Evolutionary conservation across 2,329 filamentous ascomycete species (phyloP).

Genomic region (Spiromastix sp.): DNA sequence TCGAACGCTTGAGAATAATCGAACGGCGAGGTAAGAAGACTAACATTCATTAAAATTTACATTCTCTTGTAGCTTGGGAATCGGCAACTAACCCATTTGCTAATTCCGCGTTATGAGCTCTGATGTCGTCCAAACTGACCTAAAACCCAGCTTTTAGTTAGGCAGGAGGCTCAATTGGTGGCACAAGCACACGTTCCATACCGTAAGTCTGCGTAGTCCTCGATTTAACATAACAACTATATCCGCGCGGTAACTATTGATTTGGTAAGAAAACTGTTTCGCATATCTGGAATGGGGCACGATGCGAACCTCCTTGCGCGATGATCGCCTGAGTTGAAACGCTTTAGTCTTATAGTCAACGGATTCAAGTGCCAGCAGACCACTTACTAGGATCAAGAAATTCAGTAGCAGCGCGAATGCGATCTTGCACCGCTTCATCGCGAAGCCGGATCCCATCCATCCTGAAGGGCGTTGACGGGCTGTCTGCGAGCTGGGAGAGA

Average conservation of each 20-base stretch:
- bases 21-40: constrained; percentile 73
- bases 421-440: constrained; percentile 69
- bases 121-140: constrained; percentile 82
- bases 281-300: constrained; percentile 9
- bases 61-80: background rate
- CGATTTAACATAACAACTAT: constrained; percentile 68
- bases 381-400: constrained; percentile 84
- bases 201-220: constrained; percentile 47
- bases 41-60: constrained; percentile 14
- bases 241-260: constrained; percentile 74
- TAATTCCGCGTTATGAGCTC: constrained; percentile 74
- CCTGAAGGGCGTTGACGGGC: constrained; percentile 11
- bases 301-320: constrained; percentile 42
- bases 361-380: background rate
- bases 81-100: constrained; percentile 48
- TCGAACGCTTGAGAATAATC: constrained; percentile 85
- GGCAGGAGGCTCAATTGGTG: too few relatives aligned
- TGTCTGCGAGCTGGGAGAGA: too few relatives aligned
- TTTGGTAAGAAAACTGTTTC: constrained; percentile 36
- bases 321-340: constrained; percentile 39
- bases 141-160: too few relatives aligned
- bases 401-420: constrained; percentile 77
- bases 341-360: constrained; percentile 1
- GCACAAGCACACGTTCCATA: too few relatives aligned
- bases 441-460: constrained; percentile 69